phyloP scores from a whole-genome alignment of 179 eudicot genomes.

The Carnegiea gigantea region DNA sequence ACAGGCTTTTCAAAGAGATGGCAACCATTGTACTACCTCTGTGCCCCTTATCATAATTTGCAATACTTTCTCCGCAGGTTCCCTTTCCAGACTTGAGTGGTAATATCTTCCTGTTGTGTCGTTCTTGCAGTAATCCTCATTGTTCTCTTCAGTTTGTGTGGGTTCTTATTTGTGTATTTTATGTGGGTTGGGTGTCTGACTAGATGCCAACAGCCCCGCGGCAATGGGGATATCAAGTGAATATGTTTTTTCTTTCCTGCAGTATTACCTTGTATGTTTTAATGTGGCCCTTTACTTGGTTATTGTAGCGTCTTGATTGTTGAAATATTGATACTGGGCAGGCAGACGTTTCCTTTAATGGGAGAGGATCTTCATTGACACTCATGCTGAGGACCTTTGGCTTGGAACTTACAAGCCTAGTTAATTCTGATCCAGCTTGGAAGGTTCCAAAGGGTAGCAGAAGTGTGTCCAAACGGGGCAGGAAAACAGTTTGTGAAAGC shows the following conservation, averaged over 20 bases:
- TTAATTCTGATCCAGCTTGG: conserved; percentile 41
- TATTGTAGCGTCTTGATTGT: neutral
- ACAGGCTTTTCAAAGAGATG: neutral
- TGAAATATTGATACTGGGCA: neutral
- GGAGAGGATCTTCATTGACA: conserved; percentile 22
- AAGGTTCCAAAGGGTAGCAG: conserved; percentile 44
- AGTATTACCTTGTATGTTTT: neutral
- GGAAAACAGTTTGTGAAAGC: conserved; percentile 23
- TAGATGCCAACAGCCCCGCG: no score
- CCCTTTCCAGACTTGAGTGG: neutral
- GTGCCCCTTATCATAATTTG: neutral
- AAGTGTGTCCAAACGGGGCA: conserved; percentile 42
- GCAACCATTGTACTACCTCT: neutral
- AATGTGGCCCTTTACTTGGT: neutral
- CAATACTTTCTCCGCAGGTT: neutral
- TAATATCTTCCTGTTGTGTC: neutral
- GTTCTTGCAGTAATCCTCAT: neutral
- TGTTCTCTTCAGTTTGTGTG: neutral
- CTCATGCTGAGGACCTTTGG: conserved; percentile 34
- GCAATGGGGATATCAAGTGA: no score
- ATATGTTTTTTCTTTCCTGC: no score
- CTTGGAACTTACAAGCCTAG: conserved; percentile 30
- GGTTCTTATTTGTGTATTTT: no score
- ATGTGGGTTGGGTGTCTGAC: no score
- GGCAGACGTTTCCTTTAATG: conserved; percentile 28